Percentiles rank a stretch among this genome's conserved stretches.
phyloP scores from a whole-genome alignment of 2,329 filamentous ascomycete genomes.

The Fusarium floridanum region DNA sequence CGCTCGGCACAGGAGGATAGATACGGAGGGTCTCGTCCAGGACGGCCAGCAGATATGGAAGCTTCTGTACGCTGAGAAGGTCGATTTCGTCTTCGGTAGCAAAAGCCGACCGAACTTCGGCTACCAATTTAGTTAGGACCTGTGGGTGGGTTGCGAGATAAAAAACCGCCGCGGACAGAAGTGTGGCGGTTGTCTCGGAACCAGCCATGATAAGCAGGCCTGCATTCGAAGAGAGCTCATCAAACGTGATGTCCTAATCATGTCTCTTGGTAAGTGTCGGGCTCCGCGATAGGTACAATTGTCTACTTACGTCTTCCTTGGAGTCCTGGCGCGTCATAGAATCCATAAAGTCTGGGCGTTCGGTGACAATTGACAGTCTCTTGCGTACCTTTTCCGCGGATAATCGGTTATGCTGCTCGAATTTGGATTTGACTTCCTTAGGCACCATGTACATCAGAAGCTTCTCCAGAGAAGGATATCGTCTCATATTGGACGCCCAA shows the following conservation, averaged over 20 bases:
- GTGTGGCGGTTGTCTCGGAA: conserved; percentile 52
- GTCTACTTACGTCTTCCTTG: too few relatives aligned
- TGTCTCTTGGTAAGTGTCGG: background rate
- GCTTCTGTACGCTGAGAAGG: conserved; percentile 14
- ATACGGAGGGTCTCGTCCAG: conserved; percentile 58
- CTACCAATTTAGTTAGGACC: conserved; percentile 43
- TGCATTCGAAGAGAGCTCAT: background rate
- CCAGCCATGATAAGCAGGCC: conserved; percentile 48
- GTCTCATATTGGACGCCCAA: background rate
- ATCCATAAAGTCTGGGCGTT: background rate
- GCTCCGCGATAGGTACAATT: too few relatives aligned
- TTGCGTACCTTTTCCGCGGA: background rate
- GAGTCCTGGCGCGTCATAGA: background rate
- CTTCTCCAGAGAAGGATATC: background rate
- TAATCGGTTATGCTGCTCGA: background rate
- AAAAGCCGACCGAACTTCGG: conserved; percentile 57
- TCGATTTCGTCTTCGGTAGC: conserved; percentile 54
- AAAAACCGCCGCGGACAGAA: conserved; percentile 46
- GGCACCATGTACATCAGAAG: background rate
- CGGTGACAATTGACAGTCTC: background rate
- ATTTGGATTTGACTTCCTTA: background rate
- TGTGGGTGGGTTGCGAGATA: conserved; percentile 45
- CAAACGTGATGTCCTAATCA: background rate
- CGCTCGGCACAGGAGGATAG: conserved; percentile 25
- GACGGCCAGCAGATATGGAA: conserved; percentile 51